These are phyloP conservation scores for Pyrus hybrid DNA, from an alignment of 331 rosid genomes.

Conservation along the genomic window DNA sequence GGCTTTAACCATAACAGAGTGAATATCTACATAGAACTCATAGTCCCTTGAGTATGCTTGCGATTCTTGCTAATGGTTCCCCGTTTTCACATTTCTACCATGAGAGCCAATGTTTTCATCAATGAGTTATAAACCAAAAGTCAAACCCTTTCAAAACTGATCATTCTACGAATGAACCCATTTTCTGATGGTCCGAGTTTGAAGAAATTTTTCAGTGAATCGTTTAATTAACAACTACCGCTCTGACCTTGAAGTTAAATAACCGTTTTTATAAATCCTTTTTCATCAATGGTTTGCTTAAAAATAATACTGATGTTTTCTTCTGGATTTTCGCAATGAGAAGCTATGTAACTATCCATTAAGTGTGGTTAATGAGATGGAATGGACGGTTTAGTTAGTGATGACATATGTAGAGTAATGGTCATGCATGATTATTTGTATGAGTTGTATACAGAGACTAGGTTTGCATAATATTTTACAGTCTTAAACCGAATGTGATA, in stretches of 20 bases:
- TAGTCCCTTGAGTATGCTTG: neutral
- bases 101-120: neutral
- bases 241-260: neutral
- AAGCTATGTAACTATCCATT: neutral
- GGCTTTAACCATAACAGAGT: neutral
- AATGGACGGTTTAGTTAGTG: neutral
- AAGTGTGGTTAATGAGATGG: neutral
- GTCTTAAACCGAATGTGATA: slow-evolving; percentile 11
- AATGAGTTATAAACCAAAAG: neutral
- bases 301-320: neutral
- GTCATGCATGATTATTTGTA: too few relatives aligned
- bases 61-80: neutral
- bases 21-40: neutral
- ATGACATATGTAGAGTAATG: neutral
- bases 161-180: neutral
- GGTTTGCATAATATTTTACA: neutral
- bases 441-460: neutral
- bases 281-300: neutral
- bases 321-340: neutral
- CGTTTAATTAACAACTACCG: neutral
- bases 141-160: neutral
- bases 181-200: neutral
- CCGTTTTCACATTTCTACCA: neutral
- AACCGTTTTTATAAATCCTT: neutral
- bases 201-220: neutral